These are phyloP conservation scores for Dianthus caryophyllus DNA, from an alignment of 148 eudicot genomes.

Conservation along the genomic window DNA sequence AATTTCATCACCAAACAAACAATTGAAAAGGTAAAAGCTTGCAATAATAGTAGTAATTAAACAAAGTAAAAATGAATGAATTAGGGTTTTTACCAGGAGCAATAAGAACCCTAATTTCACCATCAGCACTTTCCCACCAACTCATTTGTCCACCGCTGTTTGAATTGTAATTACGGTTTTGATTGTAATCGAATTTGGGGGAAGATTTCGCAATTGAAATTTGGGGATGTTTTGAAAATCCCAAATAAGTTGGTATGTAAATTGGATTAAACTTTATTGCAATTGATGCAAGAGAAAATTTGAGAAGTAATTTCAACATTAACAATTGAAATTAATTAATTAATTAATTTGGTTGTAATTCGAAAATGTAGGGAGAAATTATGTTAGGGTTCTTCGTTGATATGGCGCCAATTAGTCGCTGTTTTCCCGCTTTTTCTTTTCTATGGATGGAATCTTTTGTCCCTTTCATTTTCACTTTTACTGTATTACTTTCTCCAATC, in stretches of 20 bases:
- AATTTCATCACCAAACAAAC: background rate
- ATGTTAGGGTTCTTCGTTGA: background rate
- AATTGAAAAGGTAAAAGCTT: background rate
- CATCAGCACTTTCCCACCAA: slow-evolving; percentile 61
- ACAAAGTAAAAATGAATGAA: background rate
- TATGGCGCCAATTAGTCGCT: background rate
- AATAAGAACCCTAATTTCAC: slow-evolving; percentile 62
- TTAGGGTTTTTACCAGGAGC: slow-evolving; percentile 45
- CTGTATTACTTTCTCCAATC: no score
- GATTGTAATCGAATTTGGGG: background rate
- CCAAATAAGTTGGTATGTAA: background rate
- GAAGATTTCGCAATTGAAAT: background rate
- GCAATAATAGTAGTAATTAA: background rate
- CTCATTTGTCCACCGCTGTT: slow-evolving; percentile 31
- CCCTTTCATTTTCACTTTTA: no score
- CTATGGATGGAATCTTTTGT: no score
- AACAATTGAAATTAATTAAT: no score
- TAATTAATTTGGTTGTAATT: background rate
- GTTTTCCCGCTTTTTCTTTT: background rate
- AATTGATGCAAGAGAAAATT: no score
- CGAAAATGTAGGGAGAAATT: background rate
- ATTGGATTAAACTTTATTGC: no score
- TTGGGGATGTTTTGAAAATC: background rate
- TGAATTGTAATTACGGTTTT: background rate
- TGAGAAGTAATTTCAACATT: no score